A percentile compares a stretch with the other conserved stretches of the same genome.
phyloP scores from a whole-genome alignment of 2,329 filamentous ascomycete genomes.

The Xylariomycetidae sp. region DNA sequence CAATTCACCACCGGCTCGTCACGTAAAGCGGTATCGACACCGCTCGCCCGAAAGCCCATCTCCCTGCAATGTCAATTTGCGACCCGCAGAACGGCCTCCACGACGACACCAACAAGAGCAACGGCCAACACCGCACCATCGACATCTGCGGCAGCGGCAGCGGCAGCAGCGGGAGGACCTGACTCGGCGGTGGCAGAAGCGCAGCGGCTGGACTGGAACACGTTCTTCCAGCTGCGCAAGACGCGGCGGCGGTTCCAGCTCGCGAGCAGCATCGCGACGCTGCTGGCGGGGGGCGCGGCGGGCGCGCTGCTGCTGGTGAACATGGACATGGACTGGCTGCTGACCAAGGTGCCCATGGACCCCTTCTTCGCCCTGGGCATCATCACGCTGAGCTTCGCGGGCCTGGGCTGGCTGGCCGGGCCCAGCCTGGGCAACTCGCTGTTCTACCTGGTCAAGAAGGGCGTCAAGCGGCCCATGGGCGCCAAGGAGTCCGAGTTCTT shows the following conservation, averaged over 20 bases:
- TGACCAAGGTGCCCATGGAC: conserved; percentile 75
- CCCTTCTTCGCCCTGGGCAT: conserved; percentile 81
- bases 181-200: conserved; percentile 20
- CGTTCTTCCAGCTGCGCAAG: conserved; percentile 86
- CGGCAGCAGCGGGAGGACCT: conserved; percentile 23
- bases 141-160: conserved; percentile 21
- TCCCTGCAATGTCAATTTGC: conserved; percentile 19
- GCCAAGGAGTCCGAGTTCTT: conserved; percentile 94
- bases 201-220: conserved; percentile 72
- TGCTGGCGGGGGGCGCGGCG: conserved; percentile 55
- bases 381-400: conserved; percentile 70
- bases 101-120: conserved; percentile 16
- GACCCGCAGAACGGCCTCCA: conserved; percentile 14
- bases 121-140: conserved; percentile 19
- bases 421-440: conserved; percentile 75
- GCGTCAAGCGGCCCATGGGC: conserved; percentile 67
- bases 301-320: conserved; percentile 65
- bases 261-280: conserved; percentile 65
- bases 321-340: conserved; percentile 66
- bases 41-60: conserved; percentile 7
- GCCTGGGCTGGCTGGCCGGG: conserved; percentile 83
- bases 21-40: not conserved
- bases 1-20: not conserved
- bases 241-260: conserved; percentile 81
- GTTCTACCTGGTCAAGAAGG: conserved; percentile 72